Evolutionary conservation across 208 protist genomes (phyloP), one percentile per base, ranked within the genome.

Genomic region (Leishmania tropica): DNA sequence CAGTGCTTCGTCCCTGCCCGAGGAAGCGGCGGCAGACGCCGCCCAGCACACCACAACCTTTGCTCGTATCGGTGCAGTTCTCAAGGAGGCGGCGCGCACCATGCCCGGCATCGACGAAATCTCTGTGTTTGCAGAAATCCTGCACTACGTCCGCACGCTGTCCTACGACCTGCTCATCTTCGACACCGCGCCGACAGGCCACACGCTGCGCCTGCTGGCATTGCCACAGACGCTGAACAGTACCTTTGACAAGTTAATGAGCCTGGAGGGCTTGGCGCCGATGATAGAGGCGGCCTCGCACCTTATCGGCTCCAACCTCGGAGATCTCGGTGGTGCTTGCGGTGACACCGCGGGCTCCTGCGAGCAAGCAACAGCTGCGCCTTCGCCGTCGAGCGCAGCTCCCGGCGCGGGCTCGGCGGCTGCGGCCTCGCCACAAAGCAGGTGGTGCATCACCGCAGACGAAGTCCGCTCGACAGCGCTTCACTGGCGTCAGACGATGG

Each of bases 181-280:
- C 86, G 99, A 99, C 89, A 99, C 99, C 37, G 99, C 99, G 8
- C 99, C 99, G 54, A 99, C 99, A 2, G 99, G 99, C 37, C 99
- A 99, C 85, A 99, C 99, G 11, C 90, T 99, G 37, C 92, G 98
- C 17, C 87, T 99, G 48, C 86, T 99, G 17, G 88, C 91, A 6
- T 93, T 99, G 35, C 98, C 98, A 15, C 85, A 90, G 37, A 96
- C 85, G 3, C 54, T 96, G 19, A 87, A 91, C 73, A 77, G 77
- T 3, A 87, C 88, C 3, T 86, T 96, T 19, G 89, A 94, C 17
- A 81, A 87, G 48, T 51, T 97, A 10, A 70, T 85, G 42, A 78
- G 60, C 4, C 62, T 96, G 15, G 83, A 95, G 68, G 91, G 90
- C 11, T 58, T 95, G 21, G 75, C 56, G 5, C 83, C 89, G 28